These are phyloP conservation scores for Kregervanrija delftensis DNA, from an alignment of 805 yeast species.

Conservation along the genomic window DNA sequence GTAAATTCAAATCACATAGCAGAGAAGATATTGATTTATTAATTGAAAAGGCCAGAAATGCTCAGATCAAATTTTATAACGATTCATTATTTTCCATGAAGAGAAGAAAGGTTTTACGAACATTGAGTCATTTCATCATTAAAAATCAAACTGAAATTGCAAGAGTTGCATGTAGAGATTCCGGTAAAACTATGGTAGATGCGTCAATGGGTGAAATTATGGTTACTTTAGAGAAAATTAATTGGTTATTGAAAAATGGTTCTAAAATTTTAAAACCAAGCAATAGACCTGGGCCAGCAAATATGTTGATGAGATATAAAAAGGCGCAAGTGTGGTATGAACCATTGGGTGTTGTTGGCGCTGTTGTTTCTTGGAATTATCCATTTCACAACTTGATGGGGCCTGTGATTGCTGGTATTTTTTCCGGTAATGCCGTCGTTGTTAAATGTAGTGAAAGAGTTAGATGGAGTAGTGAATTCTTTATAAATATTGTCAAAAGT, in stretches of 20 bases:
- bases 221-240: constrained; percentile 88
- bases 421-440: constrained; percentile 87
- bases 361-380: constrained; percentile 94
- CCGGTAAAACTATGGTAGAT: constrained; percentile 93
- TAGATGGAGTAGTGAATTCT: constrained; percentile 86
- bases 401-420: constrained; percentile 81
- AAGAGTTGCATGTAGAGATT: constrained; percentile 89
- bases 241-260: constrained; percentile 86
- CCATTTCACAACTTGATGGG: constrained; percentile 94
- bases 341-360: constrained; percentile 84
- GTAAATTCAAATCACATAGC: constrained; percentile 59
- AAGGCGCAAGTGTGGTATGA: constrained; percentile 91
- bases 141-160: constrained; percentile 84
- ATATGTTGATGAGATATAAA: constrained; percentile 79
- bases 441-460: constrained; percentile 96
- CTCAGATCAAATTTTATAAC: constrained; percentile 45
- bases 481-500: constrained; percentile 60
- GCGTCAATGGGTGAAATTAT: constrained; percentile 95
- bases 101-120: constrained; percentile 63
- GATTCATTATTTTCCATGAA: constrained; percentile 48
- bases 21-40: constrained; percentile 63
- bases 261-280: constrained; percentile 64
- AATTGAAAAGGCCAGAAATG: constrained; percentile 44
- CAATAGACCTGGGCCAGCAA: constrained; percentile 80
- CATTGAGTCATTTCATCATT: constrained; percentile 64